Conservation (phyloP, 768 basidiomycete species). For the Suillus weaverae region DNA sequence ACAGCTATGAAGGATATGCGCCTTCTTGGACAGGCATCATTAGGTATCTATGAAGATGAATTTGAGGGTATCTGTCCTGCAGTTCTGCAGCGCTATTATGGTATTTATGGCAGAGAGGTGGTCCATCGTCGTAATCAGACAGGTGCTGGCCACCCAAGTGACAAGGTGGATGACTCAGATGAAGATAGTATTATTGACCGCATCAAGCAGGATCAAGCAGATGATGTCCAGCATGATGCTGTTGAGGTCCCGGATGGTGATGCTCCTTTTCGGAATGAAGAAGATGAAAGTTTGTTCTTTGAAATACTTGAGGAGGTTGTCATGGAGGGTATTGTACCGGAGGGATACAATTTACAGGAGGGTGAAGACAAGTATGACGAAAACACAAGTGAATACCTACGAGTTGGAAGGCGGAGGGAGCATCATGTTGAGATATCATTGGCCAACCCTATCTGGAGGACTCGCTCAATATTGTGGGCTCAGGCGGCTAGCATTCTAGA, state of each 20-base stretch:
- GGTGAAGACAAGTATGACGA: too few relatives aligned
- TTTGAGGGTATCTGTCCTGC: neutral
- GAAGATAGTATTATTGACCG: neutral
- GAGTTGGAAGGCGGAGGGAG: too few relatives aligned
- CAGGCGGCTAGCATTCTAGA: too few relatives aligned
- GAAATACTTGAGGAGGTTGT: neutral
- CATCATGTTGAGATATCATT: too few relatives aligned
- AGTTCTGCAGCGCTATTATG: neutral
- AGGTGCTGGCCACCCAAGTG: neutral
- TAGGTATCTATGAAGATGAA: too few relatives aligned
- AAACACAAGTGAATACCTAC: too few relatives aligned
- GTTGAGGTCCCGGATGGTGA: neutral
- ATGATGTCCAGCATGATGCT: neutral
- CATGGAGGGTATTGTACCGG: neutral
- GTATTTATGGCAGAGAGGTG: neutral
- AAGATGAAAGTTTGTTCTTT: neutral
- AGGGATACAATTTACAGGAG: too few relatives aligned
- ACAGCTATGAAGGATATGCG: too few relatives aligned
- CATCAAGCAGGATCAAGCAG: neutral
- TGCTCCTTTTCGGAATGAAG: neutral
- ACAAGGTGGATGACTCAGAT: neutral
- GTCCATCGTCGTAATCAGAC: neutral
- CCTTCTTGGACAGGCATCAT: too few relatives aligned
- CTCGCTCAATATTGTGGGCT: too few relatives aligned
- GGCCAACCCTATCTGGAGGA: too few relatives aligned